Base-by-base conservation (phyloP, 495 filamentous ascomycete species). In the Neurospora pannonica region DNA sequence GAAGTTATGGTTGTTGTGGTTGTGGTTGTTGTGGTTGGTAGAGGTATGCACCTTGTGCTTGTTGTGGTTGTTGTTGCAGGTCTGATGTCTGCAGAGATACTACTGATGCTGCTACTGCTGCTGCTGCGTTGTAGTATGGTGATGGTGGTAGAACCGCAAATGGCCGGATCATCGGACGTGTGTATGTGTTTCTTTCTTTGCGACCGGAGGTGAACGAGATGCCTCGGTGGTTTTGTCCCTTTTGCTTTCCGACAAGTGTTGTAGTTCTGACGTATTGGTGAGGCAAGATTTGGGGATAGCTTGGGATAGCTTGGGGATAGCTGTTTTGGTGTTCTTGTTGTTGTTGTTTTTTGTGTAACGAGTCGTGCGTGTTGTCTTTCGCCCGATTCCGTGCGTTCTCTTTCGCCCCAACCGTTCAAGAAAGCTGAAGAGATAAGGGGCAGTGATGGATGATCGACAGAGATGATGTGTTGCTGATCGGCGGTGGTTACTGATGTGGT, bases 161-260 rank as follows among this genome's bases (percentile, higher is more conserved):
- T 70, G 76, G 70, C 62, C 72, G 71, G 71, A 40, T 74, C 76
- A 78, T 78, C 75, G 76, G 76, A 72, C 70, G 72, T n/a, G n/a
- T 40, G 17, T 34, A 69, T 60, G 28, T 43, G 28, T 17, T 24
- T 28, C 28, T 31, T 60, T 1, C 8, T 67, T 5, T 9, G 7
- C 19, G 54, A 21, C 28, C 48, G 36, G 15, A 38, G 38, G 54
- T 67, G 54, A 67, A 67, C 54, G 54, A 67, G 54, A 28, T 67
- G 54, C 54, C 54, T 67, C 28, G 54, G 54, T 67, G 54, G 28
- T 67, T 67, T 67, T 67, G 54, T 67, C 28, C 24, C 28, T 46
- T 46, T 17, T 9, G 3, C 7, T 15, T 62, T 8, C 9, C 15
- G 28, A 9, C 28, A 62, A 62, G 28, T 62, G 15, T 31, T 34